Evolutionary conservation across 2,329 filamentous ascomycete genomes (phyloP), one percentile per base, ranked within the genome.

Genomic region (Colletotrichum euphorbiae): DNA sequence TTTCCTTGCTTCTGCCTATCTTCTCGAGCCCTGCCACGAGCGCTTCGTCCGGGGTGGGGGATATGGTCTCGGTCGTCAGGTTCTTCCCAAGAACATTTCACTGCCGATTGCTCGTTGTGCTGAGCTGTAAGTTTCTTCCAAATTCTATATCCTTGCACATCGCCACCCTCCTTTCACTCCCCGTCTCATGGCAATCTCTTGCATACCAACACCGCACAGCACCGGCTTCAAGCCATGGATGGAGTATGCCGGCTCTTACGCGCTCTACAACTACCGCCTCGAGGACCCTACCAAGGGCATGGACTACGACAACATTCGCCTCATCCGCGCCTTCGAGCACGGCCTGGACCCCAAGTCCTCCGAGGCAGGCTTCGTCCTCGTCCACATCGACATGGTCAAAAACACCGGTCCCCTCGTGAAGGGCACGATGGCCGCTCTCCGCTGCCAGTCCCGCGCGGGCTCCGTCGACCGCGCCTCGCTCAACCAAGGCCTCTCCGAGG

Each of bases 311-410:
- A 91, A 91, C 82, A 84, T 98, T 24, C 91, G 93, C 11, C 88
- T 98, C 36, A 90, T 98, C 75, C 92, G 95, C 40, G 95, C 93
- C 24, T 98, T 98, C 74, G 94, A 98, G 80, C 88, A 91, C 74
- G 95, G 95, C 13, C 89, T 97, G 8, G 92, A 98, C 77, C 92
- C 92, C 0, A 86, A 86, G 36, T 97, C 93, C 3, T 97, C 94
- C 7, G 95, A 98, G 79, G 95, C 95, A 1, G 95, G 95, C 56
- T 98, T 98, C 77, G 93, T 98, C n/a, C 87, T 98, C 12, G 94
- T 96, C 4, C 95, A 98, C 78, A 90, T 98, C 58, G 93, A 97
- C 79, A 98, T 98, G 94, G 95, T 97, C 56, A 90, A 90, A 76
- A 89, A 97, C 79, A 94, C 94, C 0, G 91, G 91, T 0, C 87